phyloP scores from a whole-genome alignment of 208 protist genomes.

The Herpetomonas muscarum region DNA sequence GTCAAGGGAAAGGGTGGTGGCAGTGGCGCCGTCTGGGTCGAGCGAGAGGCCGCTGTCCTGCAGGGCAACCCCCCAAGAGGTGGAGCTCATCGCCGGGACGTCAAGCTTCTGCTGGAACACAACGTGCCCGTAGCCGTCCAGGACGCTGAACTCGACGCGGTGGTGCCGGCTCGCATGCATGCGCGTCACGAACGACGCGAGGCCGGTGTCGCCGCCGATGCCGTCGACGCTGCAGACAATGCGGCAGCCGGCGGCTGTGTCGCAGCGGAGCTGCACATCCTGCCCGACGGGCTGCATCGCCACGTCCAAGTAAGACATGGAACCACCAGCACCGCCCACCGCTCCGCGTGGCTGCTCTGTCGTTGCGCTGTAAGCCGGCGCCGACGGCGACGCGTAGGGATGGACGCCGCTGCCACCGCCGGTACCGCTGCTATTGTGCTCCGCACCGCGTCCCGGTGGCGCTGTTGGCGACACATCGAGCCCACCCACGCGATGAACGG shows the following conservation, averaged over 20 bases:
- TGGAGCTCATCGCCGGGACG: conserved; percentile 42
- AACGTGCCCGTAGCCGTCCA: conserved; percentile 41
- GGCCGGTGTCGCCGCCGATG: conserved; percentile 43
- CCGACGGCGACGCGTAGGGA: background rate
- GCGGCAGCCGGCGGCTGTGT: conserved; percentile 43
- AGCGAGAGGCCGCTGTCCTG: conserved; percentile 56
- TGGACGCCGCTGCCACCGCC: background rate
- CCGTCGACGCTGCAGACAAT: conserved; percentile 77
- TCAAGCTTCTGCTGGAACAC: conserved; percentile 75
- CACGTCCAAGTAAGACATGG: conserved; percentile 53
- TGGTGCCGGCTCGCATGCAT: conserved; percentile 38
- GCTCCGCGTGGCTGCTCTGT: too few species aligned
- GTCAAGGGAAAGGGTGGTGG: conserved; percentile 50
- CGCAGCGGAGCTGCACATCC: conserved; percentile 49
- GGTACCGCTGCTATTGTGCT: conserved; percentile 2
- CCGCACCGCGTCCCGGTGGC: too few species aligned
- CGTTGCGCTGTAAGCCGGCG: background rate
- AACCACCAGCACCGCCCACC: background rate
- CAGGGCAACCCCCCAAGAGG: conserved; percentile 56
- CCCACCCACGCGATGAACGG: too few species aligned
- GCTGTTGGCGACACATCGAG: too few species aligned
- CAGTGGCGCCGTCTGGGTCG: conserved; percentile 29
- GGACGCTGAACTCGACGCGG: conserved; percentile 50
- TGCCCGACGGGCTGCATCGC: conserved; percentile 41
- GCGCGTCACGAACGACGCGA: conserved; percentile 48